phyloP scores from a whole-genome alignment of 2,329 filamentous ascomycete species.

The Apiospora arundinis region DNA sequence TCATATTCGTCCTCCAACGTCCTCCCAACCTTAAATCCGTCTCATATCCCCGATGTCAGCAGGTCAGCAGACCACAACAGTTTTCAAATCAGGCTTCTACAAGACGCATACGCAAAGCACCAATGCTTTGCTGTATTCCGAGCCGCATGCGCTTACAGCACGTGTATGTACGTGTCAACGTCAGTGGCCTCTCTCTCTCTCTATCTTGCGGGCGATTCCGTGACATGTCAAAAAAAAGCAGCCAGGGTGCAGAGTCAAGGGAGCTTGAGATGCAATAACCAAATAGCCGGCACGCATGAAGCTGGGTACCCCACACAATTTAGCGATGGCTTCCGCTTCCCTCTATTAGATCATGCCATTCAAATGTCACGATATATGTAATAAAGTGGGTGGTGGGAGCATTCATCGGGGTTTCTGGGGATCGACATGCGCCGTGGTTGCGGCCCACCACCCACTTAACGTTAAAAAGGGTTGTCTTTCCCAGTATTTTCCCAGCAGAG shows the following conservation, averaged over 20 bases:
- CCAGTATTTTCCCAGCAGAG: conserved; percentile 3
- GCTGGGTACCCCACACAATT: conserved; percentile 9
- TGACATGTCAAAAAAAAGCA: too few species aligned
- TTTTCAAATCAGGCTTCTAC: not conserved
- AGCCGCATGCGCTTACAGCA: not conserved
- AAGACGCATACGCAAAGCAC: not conserved
- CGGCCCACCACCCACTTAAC: conserved; percentile 18
- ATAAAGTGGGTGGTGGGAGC: conserved; percentile 16
- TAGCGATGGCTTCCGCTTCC: conserved; percentile 13
- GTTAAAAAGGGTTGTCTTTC: conserved; percentile 10
- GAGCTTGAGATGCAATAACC: not conserved
- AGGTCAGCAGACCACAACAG: not conserved
- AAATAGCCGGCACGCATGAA: not conserved
- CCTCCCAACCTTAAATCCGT: conserved; percentile 14
- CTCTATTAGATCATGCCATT: conserved; percentile 17
- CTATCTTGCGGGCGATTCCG: too few species aligned
- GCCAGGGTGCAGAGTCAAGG: too few species aligned
- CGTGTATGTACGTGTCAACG: conserved; percentile 10
- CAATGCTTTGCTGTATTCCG: not conserved
- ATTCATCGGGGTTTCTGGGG: conserved; percentile 13
- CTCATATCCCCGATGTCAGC: not conserved
- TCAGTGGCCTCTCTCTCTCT: not conserved
- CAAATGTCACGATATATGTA: conserved; percentile 18
- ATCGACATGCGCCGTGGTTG: conserved; percentile 9
- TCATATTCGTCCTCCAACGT: not conserved